Base-by-base conservation (phyloP, 2,329 filamentous ascomycete species). In the Rutstroemia sp. region DNA sequence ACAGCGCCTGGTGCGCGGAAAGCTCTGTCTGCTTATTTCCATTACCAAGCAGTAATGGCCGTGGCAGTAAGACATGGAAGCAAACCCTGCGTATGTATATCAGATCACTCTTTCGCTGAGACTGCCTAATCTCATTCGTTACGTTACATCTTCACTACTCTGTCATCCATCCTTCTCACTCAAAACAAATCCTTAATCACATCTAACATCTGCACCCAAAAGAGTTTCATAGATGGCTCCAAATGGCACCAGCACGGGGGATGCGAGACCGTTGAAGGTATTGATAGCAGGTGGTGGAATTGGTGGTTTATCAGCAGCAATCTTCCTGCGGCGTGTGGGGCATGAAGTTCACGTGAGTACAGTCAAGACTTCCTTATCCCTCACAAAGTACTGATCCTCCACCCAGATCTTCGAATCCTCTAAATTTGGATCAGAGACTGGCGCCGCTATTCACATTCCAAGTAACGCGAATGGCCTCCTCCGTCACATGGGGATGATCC, bases 401-500 rank as follows among this genome's bases (percentile, higher is more conserved):
- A 23, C 17, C 5, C 53, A 81, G 76, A 61, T 83, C 0, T 79
- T 75, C 49, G 82, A 85, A 62, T 76, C 81, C 61, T 83, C 80
- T 0, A 71, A 72, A 2, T 76, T 84, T 17, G 76, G 77, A 21
- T 76, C 72, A 53, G 82, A 85, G 66, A 70, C 75, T 0, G 83
- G 82, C 1, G 82, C 83, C 3, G 82, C 83, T 0, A 75, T 86
- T n/a, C 81, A 86, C 61, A 65, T 86, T 5, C 77, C 80, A 0
- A 80, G 83, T 0, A 87, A 87, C 61, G 73, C 75, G 5, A 83
- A 84, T 64, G 79, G 80, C 0, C 67, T 86, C 2, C 70, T 87
- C 6, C 67, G 70, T 7, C 68, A 73, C 38, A 66, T 78, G 45
- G 75, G 76, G 0, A 62, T 79, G 2, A 68, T 70, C 48, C 70